phyloP scores from a whole-genome alignment of 306 rosid genomes.

The Lathyrus sativus region DNA sequence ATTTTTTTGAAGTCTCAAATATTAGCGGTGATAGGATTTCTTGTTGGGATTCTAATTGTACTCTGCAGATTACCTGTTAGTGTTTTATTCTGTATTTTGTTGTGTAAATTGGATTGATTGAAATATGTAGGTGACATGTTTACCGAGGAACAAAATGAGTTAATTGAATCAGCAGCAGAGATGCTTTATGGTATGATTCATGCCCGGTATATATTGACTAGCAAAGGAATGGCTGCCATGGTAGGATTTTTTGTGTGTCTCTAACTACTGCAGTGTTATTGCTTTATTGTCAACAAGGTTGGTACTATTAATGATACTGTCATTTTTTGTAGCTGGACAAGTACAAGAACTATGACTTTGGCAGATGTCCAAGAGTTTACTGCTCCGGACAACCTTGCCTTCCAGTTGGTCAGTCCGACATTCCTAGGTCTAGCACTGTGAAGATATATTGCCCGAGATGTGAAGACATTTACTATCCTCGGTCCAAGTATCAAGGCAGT shows the following conservation, averaged over 20 bases:
- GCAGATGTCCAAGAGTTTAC: constrained; percentile 97
- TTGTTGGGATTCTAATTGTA: constrained; percentile 20
- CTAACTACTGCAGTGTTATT: background rate
- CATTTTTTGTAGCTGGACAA: constrained; percentile 72
- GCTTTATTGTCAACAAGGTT: background rate
- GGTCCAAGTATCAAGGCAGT: constrained; percentile 99
- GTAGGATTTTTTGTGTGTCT: constrained; percentile 44
- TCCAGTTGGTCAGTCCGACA: constrained; percentile 97
- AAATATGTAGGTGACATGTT: constrained; percentile 80
- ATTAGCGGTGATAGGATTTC: constrained; percentile 7
- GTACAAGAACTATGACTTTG: constrained; percentile 92
- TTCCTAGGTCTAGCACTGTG: constrained; percentile 94
- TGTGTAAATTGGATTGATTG: constrained; percentile 25
- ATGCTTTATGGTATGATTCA: constrained; percentile 98
- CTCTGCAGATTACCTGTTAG: background rate
- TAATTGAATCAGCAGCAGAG: constrained; percentile 96
- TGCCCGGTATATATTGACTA: constrained; percentile 85
- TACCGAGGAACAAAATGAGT: constrained; percentile 96
- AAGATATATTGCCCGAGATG: constrained; percentile 97
- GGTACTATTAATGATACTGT: constrained; percentile 24
- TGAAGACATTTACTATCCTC: constrained; percentile 96
- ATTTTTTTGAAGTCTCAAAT: background rate
- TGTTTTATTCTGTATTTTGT: constrained; percentile 5
- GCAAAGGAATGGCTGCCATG: constrained; percentile 97
- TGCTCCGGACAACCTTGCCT: constrained; percentile 99